These are phyloP conservation scores for Nannizziopsis barbatae DNA, from an alignment of 2,329 filamentous ascomycete species.

Conservation along the genomic window DNA sequence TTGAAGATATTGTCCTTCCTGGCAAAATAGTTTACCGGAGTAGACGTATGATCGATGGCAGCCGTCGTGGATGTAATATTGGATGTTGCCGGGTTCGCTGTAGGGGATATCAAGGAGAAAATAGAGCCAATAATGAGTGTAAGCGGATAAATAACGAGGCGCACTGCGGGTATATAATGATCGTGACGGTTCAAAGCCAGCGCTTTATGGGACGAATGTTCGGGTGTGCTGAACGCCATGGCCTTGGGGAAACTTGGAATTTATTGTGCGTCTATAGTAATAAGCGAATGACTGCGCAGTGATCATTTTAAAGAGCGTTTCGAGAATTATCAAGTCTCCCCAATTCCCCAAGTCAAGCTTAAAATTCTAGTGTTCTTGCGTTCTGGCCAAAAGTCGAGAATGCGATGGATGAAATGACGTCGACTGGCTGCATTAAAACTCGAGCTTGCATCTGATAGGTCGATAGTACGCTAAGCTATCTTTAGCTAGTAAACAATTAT, in stretches of 20 bases:
- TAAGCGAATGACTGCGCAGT: background rate
- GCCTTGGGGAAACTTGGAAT: too few relatives aligned
- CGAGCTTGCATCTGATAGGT: too few relatives aligned
- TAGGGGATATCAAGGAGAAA: conserved; percentile 67
- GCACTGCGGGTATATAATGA: conserved; percentile 45
- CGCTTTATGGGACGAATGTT: background rate
- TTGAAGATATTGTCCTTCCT: conserved; percentile 91
- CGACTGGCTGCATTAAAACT: background rate
- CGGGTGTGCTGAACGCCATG: background rate
- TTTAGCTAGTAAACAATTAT: too few relatives aligned
- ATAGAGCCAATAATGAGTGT: conserved; percentile 71
- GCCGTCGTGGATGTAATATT: conserved; percentile 27
- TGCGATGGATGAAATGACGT: conserved; percentile 9
- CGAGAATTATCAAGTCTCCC: background rate
- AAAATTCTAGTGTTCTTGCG: background rate
- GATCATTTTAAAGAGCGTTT: background rate
- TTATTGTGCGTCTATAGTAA: background rate
- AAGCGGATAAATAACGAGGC: conserved; percentile 61
- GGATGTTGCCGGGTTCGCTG: conserved; percentile 52
- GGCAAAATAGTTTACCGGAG: conserved; percentile 62
- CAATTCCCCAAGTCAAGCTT: background rate
- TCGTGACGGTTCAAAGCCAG: background rate
- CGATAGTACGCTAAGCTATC: too few relatives aligned
- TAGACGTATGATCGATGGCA: conserved; percentile 8
- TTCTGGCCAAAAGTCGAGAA: background rate